Evolutionary conservation across 768 basidiomycete species (phyloP), one percentile per base, ranked within the genome.

Genomic region (Pleurotus cornucopiae): DNA sequence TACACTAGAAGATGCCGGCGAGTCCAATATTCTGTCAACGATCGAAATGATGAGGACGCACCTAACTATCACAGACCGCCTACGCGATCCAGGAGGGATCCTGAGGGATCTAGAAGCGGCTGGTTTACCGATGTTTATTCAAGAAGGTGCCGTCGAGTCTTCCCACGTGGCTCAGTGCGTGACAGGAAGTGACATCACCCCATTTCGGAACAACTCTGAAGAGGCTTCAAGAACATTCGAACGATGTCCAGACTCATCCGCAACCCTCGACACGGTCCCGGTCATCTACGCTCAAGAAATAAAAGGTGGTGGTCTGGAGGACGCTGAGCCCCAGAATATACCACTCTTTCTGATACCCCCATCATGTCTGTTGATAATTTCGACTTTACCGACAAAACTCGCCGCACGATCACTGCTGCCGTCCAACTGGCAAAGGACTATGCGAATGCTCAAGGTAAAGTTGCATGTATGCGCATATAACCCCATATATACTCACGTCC

Each of bases 351-450:
- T 47, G 21, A 47, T 47, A 47, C 46, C 46, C 46, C 34, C 59
- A 58, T 58, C 55, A 53, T 54, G 21, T 69, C 49, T 62, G 83
- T 81, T 79, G 60, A 76, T 56, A 83, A 83, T 71, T 73, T 89
- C 59, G 88, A 95, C 62, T 89, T 94, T 63, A 96, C 94, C 25
- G 91, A 95, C 70, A 92, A 89, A 68, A 81, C 93, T 11, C 79
- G 83, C 64, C 79, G 87, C 62, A 77, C 86, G 23, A 64, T 95
- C 54, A 71, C 82, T 54, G 82, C 83, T 49, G 86, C 93, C 1
- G 69, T 91, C 54, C 90, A 92, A 63, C 78, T 88, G 43, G 91
- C 93, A 9, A 91, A 84, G 66, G 91, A 95, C 69, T 84, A 92
- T 66, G 79, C 89, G 14, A 85, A 93, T 64, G 85, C 84, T 0